Base-by-base conservation (phyloP, 1,284 basidiomycete species). In the Fomitopsis schrenkii region DNA sequence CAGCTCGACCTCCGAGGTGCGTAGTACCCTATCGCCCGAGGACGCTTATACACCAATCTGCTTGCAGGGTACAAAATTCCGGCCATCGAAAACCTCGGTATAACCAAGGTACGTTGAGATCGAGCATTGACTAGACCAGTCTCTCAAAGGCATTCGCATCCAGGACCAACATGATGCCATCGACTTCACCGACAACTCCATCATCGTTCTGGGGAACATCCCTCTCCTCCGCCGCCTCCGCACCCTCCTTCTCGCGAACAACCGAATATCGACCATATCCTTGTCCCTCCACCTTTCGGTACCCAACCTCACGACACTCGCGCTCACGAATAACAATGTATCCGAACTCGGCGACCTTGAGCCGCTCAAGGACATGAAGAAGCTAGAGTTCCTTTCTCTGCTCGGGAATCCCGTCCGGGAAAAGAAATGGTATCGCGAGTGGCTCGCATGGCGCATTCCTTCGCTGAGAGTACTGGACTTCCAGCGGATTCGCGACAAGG, bases 1-100 rank as follows among this genome's bases (percentile, higher is more conserved):
- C 93, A 98, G 78, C 84, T 99, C 63, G 95, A 98, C 74, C 85
- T 98, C 57, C 80, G 95, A 85, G 95, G 95, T 94, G 71, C 72
- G 88, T 76, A 62, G 44, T 44, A 60, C 53, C 59, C 59, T 64
- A 52, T 60, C 45, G 65, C 60, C 50, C 30, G 62, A 55, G 61
- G 62, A 59, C 67, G 70, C 69, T 75, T 22, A 22, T 22, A 22
- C 66, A 67, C 71, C 68, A 71, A 72, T 62, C 63, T 42, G 62
- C 64, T 72, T 71, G 68, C 74, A 97, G 95, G 95, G 62, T 93
- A 94, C 77, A 97, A 96, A 85, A 98, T 99, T 71, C 95, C 96
- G 52, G 88, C 93, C 58, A 99, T 99, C 73, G 97, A 99, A 88
- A 99, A 99, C 82, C 83, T 99, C 69, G 97, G 96, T 80, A 95